Conservation (phyloP, 2,329 filamentous ascomycete species). For the Hymenoscyphus fraxineus region DNA sequence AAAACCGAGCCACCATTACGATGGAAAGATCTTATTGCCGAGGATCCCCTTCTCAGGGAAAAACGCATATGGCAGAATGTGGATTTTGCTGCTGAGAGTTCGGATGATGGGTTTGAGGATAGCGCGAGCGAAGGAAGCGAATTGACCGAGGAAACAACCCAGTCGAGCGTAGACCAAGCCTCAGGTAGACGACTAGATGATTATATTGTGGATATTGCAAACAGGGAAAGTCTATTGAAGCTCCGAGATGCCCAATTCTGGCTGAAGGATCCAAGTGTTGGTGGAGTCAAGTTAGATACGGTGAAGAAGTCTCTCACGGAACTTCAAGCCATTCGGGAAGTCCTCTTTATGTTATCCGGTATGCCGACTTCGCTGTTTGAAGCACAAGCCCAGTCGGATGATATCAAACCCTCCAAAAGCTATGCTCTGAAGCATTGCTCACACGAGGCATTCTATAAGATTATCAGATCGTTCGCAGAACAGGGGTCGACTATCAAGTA, state of each 20-base stretch:
- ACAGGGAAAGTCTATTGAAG: slow-evolving; percentile 36
- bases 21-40: slow-evolving; percentile 75
- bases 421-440: slow-evolving; percentile 38
- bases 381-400: slow-evolving; percentile 37
- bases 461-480: slow-evolving; percentile 43
- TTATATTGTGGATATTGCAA: slow-evolving; percentile 31
- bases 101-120: slow-evolving; percentile 43
- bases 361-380: slow-evolving; percentile 69
- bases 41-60: slow-evolving; percentile 69
- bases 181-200: slow-evolving; percentile 32
- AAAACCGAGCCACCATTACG: slow-evolving; percentile 51
- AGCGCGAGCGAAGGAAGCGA: slow-evolving; percentile 38
- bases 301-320: slow-evolving; percentile 45
- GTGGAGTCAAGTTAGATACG: slow-evolving; percentile 28
- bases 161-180: slow-evolving; percentile 33
- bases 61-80: slow-evolving; percentile 67
- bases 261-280: slow-evolving; percentile 35
- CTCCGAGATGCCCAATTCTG: slow-evolving; percentile 46
- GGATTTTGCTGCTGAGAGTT: slow-evolving; percentile 62
- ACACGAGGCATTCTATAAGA: slow-evolving; percentile 31
- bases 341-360: slow-evolving; percentile 80
- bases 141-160: slow-evolving; percentile 30
- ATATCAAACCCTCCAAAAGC: slow-evolving; percentile 28
- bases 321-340: slow-evolving; percentile 69
- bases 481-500: slow-evolving; percentile 46